Conservation (phyloP, 2,329 filamentous ascomycete species). For the Volutella citrinella region DNA sequence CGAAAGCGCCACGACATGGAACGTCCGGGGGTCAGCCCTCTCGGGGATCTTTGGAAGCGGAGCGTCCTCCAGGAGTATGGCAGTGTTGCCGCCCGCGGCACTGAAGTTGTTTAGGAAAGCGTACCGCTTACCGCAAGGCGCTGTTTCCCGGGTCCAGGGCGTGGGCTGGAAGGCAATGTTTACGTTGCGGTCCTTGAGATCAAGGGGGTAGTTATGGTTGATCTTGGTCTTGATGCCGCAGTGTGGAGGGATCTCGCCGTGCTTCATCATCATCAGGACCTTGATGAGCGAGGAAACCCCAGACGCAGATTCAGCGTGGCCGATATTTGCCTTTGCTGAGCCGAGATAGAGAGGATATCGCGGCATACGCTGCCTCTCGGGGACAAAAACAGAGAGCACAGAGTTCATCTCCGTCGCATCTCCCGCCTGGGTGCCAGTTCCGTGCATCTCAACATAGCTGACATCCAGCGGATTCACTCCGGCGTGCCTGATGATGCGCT, state of each 20-base stretch:
- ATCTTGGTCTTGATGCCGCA: conserved; percentile 64
- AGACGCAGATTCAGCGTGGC: conserved; percentile 61
- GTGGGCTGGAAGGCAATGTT: conserved; percentile 55
- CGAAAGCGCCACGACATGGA: conserved; percentile 58
- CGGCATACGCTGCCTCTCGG: conserved; percentile 41
- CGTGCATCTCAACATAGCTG: conserved; percentile 86
- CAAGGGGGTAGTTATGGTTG: conserved; percentile 57
- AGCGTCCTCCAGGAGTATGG: conserved; percentile 62
- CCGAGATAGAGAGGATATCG: conserved; percentile 57
- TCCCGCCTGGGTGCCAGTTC: conserved; percentile 82
- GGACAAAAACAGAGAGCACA: conserved; percentile 57
- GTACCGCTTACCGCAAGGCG: conserved; percentile 39
- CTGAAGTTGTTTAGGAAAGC: conserved; percentile 67
- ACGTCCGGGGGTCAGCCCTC: conserved; percentile 47
- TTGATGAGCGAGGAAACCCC: conserved; percentile 63
- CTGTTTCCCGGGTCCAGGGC: conserved; percentile 45
- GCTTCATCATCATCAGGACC: conserved; percentile 62
- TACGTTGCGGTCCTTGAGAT: conserved; percentile 55
- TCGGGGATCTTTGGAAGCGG: conserved; percentile 46
- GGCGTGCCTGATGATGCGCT: conserved; percentile 66
- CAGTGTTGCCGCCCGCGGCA: conserved; percentile 70
- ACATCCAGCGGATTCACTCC: conserved; percentile 74
- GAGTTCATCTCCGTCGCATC: conserved; percentile 81
- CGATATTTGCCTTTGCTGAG: conserved; percentile 62
- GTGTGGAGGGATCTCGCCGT: conserved; percentile 62